A percentile compares a stretch with the other conserved stretches of the same genome.
Evolutionary conservation across 352 stramenopile genomes (phyloP).

Genomic region (Phytophthora melonis): DNA sequence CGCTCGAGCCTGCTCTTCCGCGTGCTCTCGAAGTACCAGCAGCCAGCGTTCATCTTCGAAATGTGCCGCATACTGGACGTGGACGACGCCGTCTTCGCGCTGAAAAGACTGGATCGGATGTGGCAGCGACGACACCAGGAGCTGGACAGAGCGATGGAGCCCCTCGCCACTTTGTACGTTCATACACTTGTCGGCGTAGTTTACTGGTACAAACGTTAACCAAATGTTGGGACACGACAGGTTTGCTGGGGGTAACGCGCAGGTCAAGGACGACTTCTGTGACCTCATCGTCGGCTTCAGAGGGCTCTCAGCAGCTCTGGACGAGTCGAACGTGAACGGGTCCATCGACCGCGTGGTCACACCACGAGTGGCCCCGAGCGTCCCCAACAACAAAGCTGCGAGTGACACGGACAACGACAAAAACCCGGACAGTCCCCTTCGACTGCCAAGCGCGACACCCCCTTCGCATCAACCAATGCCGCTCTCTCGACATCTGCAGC

Average conservation of each 20-base stretch:
- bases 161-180: slow-evolving; percentile 33
- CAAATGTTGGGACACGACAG: slow-evolving; percentile 1
- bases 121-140: slow-evolving; percentile 39
- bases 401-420: slow-evolving; percentile 26
- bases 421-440: slow-evolving; percentile 8
- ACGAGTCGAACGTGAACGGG: slow-evolving; percentile 16
- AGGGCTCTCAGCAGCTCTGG: slow-evolving; percentile 28
- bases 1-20: slow-evolving; percentile 55
- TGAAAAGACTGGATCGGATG: slow-evolving; percentile 70
- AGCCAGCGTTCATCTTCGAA: slow-evolving; percentile 67
- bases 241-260: slow-evolving; percentile 14
- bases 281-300: slow-evolving; percentile 68
- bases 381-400: not conserved
- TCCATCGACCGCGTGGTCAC: slow-evolving; percentile 25
- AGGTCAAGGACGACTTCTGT: slow-evolving; percentile 66
- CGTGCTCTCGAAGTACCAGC: slow-evolving; percentile 59
- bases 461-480: slow-evolving; percentile 36
- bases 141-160: slow-evolving; percentile 41
- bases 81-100: slow-evolving; percentile 70
- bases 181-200: not conserved
- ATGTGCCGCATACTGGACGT: slow-evolving; percentile 72
- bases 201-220: not conserved
- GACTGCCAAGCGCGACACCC: slow-evolving; percentile 34
- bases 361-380: slow-evolving; percentile 3
- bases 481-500: slow-evolving; percentile 39